A percentile compares a stretch with the other conserved stretches of the same genome.
Evolutionary conservation across 2,329 filamentous ascomycete species (phyloP).

Genomic region (Colletotrichum endophyticum): DNA sequence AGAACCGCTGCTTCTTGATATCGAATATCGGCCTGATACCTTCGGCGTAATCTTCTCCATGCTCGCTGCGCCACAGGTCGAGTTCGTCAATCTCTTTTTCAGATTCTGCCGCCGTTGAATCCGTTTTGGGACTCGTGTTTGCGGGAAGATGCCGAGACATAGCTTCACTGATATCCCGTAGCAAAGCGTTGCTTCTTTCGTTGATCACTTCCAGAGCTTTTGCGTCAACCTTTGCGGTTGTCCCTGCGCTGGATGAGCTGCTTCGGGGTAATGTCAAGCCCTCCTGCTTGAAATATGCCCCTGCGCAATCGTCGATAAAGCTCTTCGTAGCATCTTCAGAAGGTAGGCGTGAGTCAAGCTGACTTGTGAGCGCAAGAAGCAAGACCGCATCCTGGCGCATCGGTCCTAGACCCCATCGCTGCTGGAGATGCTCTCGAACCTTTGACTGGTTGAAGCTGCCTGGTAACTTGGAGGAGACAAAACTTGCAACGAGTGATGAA

Average conservation of each 20-base stretch:
- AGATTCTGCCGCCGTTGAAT: neutral
- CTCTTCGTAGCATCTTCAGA: neutral
- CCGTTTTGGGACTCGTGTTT: slow-evolving; percentile 47
- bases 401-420: slow-evolving; percentile 83
- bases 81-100: slow-evolving; percentile 67
- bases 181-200: neutral
- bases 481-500: slow-evolving; percentile 84
- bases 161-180: neutral
- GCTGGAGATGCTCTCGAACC: slow-evolving; percentile 91
- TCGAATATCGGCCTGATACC: slow-evolving; percentile 96
- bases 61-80: slow-evolving; percentile 92
- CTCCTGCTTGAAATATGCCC: neutral
- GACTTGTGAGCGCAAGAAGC: slow-evolving; percentile 87
- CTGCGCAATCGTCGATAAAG: neutral
- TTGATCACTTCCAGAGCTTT: slow-evolving; percentile 83
- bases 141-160: neutral
- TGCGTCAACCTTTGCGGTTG: slow-evolving; percentile 80
- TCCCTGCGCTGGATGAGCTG: slow-evolving; percentile 36
- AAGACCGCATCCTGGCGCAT: slow-evolving; percentile 92
- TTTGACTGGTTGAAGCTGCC: slow-evolving; percentile 98
- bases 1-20: slow-evolving; percentile 88
- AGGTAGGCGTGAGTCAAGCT: slow-evolving; percentile 62
- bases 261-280: neutral
- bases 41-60: slow-evolving; percentile 92
- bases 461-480: slow-evolving; percentile 99